phyloP scores from a whole-genome alignment of 805 yeast species.

The Candida lessepsii region DNA sequence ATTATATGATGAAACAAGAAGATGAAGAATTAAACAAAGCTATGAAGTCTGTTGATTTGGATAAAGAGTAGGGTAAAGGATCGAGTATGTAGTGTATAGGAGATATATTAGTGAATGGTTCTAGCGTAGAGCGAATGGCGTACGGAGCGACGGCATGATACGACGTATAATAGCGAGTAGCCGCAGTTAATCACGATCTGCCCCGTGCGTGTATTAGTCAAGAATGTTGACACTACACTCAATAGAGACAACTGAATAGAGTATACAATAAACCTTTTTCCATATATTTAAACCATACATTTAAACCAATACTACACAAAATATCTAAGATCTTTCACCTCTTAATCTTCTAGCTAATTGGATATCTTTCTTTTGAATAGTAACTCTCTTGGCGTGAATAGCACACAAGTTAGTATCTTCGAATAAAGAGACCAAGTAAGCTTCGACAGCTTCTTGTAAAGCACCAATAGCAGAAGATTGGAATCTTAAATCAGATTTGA shows the following conservation, averaged over 20 bases:
- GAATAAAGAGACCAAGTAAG: slow-evolving; percentile 91
- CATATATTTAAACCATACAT: slow-evolving; percentile 4
- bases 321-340: slow-evolving; percentile 81
- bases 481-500: slow-evolving; percentile 91
- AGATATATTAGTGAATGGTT: no score
- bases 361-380: slow-evolving; percentile 97
- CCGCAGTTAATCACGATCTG: no score
- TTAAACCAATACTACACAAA: slow-evolving; percentile 1
- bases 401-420: slow-evolving; percentile 99
- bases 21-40: slow-evolving; percentile 10
- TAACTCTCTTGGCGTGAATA: slow-evolving; percentile 98
- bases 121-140: no score
- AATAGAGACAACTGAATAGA: not conserved
- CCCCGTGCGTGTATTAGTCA: no score
- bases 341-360: slow-evolving; percentile 97
- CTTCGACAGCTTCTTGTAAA: slow-evolving; percentile 97
- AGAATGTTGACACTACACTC: no score
- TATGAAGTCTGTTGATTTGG: slow-evolving; percentile 8
- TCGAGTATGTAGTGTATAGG: not conserved
- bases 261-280: not conserved
- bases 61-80: slow-evolving; percentile 7
- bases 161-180: no score
- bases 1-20: not conserved
- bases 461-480: slow-evolving; percentile 98
- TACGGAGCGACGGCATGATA: no score